Evolutionary conservation across 345 rosid genomes (phyloP), one percentile per base, ranked within the genome.

Genomic region (Trapa bicornis): DNA sequence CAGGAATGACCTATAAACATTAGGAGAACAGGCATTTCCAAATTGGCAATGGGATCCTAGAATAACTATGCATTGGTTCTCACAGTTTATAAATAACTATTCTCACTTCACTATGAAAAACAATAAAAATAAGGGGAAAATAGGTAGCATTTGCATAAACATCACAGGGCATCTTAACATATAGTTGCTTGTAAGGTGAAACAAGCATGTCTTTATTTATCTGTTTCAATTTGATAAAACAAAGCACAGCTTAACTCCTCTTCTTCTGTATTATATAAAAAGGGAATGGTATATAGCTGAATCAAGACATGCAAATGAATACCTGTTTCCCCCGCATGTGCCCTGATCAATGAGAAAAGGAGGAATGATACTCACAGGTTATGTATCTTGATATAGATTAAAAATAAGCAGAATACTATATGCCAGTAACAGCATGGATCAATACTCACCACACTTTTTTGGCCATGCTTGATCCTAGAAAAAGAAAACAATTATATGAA

Each of bases 251-350:
- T 13, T 14, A 48, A 48, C 54, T 48, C 4, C 54, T 48, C 1
- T 11, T 48, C 11, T 48, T 48, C n/a, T 48, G 17, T 10, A 22
- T 22, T 22, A 22, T 6, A 39, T 3, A 13, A 13, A 15, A 11
- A 48, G 4, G 15, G 54, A 48, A 48, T 48, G n/a, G n/a, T n/a
- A 48, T n/a, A 48, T 15, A 5, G 17, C 10, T 48, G 17, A 6
- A 14, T 5, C 54, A 13, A 2, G 42, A 48, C n/a, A 3, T 48
- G 10, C 17, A 10, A 48, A 48, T 54, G 42, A 1, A 7, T 63
- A 80, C 86, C 83, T 83, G 79, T 71, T 85, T 85, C 4, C 87
- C 86, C n/a, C 71, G 75, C 87, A 83, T 81, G 72, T 80, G 83
- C 42, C 87, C 81, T 83, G 29, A 42, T 48, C 3, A 53, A 68